Evolutionary conservation across 2,329 filamentous ascomycete genomes (phyloP).

Genomic region (Xylariales sp.): DNA sequence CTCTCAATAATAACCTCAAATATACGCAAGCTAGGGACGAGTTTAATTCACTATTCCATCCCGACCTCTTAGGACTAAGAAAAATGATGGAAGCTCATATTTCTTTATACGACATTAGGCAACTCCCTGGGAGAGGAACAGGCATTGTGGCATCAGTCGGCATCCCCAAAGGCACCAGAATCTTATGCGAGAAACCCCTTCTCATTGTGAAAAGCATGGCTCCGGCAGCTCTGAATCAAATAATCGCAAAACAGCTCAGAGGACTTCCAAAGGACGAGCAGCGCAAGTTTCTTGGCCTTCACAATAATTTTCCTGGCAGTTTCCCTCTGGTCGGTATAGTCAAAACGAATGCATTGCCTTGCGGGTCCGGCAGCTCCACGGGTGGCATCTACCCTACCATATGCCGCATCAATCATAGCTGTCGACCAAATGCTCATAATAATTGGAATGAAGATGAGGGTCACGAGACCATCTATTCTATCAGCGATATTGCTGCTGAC

Average conservation of each 20-base stretch:
- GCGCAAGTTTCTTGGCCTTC: constrained; percentile 16
- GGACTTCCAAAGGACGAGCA: constrained; percentile 12
- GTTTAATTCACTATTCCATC: no score
- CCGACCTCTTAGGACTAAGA: no score
- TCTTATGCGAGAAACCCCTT: constrained; percentile 33
- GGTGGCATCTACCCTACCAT: constrained; percentile 23
- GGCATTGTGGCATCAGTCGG: constrained; percentile 30
- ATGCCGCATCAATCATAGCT: constrained; percentile 30
- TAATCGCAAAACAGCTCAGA: constrained; percentile 9
- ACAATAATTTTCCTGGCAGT: constrained; percentile 26
- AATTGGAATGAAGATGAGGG: constrained; percentile 20
- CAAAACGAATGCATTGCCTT: constrained; percentile 27
- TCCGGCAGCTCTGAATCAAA: background rate
- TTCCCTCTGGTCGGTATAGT: constrained; percentile 18
- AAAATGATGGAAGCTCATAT: no score
- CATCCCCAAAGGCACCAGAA: constrained; percentile 32
- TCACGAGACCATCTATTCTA: constrained; percentile 25
- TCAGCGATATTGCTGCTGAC: constrained; percentile 19
- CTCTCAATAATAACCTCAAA: no score
- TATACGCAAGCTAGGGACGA: no score
- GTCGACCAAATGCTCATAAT: constrained; percentile 23
- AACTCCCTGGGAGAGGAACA: constrained; percentile 32
- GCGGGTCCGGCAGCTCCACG: constrained; percentile 14
- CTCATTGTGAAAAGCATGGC: constrained; percentile 19
- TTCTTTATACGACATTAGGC: no score